Evolutionary conservation across 345 rosid species (phyloP), one percentile per base, ranked within the genome.

Genomic region (Lumnitzera racemosa): DNA sequence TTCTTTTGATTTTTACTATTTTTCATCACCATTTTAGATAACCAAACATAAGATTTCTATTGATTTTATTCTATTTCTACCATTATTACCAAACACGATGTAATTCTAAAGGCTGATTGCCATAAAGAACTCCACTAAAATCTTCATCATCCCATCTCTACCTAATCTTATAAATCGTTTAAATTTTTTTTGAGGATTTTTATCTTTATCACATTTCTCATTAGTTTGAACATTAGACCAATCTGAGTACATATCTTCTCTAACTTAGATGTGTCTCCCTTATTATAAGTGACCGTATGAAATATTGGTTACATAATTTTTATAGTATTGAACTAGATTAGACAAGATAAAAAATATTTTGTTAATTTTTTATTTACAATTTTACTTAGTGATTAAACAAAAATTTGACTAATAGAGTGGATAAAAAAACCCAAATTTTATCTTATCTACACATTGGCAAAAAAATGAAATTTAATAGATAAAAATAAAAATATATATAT

Each of bases 91-190:
- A 20, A 20, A 20, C 20, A 20, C 20, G n/a, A 25, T 82, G 82
- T 60, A 80, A 58, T 36, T 74, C 56, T 15, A 67, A 65, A 5
- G 87, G 78, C 2, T 72, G 73, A 69, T 85, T 87, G 58, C 81
- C 89, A 17, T 67, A 76, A 12, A 83, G 64, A 43, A 74, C 12
- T 0, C 24, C 58, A 24, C 20, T 41, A 13, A 46, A 59, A 11
- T 31, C 15, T 7, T 15, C 1, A 13, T 76, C 56, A 15, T 20
- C 82, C 85, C 82, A 46, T 71, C 60, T 66, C 57, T 71, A 11
- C 53, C 66, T 53, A 68, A 59, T 57, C 91, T 55, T 13, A 82
- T 85, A 17, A 55, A 62, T 4, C 48, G 56, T 46, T 85, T 85
- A 63, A 85, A 85, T 2, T 78, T 75, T 0, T 80, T 78, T 49